Base-by-base conservation (phyloP, 257 asterid genomes). In the Solanum neorickii region DNA sequence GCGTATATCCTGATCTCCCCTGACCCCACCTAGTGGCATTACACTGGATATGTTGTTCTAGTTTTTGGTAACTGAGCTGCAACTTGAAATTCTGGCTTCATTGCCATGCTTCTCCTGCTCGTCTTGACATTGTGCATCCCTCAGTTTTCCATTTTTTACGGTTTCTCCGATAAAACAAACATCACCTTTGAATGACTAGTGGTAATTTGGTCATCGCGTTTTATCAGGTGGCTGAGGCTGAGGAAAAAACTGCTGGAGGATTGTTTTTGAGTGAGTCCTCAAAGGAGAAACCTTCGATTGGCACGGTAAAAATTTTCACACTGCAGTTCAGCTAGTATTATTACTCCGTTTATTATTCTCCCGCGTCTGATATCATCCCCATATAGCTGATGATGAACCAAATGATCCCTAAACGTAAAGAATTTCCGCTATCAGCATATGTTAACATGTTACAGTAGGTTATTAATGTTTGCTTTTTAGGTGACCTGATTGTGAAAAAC, bases 251-350 rank as follows among this genome's bases (percentile, higher is more conserved):
- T 21, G 93, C 98, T 5, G 99, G 99, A 47, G 99, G 99, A 31
- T 91, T 97, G 93, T 90, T 90, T 88, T 93, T 97, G 9, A 93
- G 98, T 0, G 96, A 95, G 70, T 92, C 98, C 9, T 89, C 92
- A 91, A 95, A 94, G 92, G 99, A 97, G 90, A 97, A 94, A 92
- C 99, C 99, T 60, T 95, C 99, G 37, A 93, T 95, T 35, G 99
- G 99, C 89, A 91, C 95, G 3, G 99, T 97, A 88, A 87, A 94
- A 70, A 20, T 15, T 0, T 20, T 18, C 12, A 56, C 25, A 7
- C 66, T 56, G 66, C 84, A 44, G 65, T 77, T 77, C 25, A 25
- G 65, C 41, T 77, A 77, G 39, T 77, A 77, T 15, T 14, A 49
- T 49, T 49, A 49, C 60, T 49, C 68, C 68, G 12, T 20, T 59